These are phyloP conservation scores for Staphylotrichum longicolle DNA, from an alignment of 495 filamentous ascomycete species.

Conservation along the genomic window DNA sequence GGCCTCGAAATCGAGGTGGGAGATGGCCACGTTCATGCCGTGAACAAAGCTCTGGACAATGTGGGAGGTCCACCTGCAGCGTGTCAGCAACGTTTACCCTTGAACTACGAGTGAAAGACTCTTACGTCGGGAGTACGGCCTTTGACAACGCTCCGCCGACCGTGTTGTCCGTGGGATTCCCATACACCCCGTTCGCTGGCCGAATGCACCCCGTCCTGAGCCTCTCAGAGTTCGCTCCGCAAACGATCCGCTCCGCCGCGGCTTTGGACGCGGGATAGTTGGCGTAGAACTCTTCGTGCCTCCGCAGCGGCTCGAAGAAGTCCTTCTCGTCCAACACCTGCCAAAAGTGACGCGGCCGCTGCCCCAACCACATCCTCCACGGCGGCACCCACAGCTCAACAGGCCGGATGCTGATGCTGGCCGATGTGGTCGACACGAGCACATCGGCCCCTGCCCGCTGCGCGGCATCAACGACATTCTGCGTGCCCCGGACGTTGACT, in stretches of 20 bases:
- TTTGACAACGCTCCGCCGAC: conserved; percentile 44
- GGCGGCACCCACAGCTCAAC: conserved; percentile 51
- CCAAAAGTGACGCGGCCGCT: conserved; percentile 39
- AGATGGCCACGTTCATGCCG: conserved; percentile 56
- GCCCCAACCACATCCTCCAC: conserved; percentile 38
- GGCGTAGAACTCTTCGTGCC: conserved; percentile 53
- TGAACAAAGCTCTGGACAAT: conserved; percentile 58
- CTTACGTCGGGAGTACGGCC: conserved; percentile 45
- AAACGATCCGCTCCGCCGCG: conserved; percentile 52
- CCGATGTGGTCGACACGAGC: conserved; percentile 60
- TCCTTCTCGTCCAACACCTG: conserved; percentile 51
- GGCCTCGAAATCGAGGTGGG: conserved; percentile 57
- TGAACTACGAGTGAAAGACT: not conserved
- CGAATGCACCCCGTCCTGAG: conserved; percentile 58
- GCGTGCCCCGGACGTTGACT: conserved; percentile 59
- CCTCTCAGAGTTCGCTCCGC: conserved; percentile 41
- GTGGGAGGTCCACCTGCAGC: conserved; percentile 46
- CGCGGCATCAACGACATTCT: conserved; percentile 55
- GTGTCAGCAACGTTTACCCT: conserved; percentile 6
- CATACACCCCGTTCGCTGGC: conserved; percentile 59
- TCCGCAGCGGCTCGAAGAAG: conserved; percentile 40
- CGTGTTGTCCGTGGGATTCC: conserved; percentile 53
- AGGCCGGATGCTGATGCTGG: conserved; percentile 49
- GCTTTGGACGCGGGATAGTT: conserved; percentile 58
- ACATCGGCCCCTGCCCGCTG: conserved; percentile 48